phyloP scores from a whole-genome alignment of 2,329 filamentous ascomycete species.

The Venturiaceae sp. region DNA sequence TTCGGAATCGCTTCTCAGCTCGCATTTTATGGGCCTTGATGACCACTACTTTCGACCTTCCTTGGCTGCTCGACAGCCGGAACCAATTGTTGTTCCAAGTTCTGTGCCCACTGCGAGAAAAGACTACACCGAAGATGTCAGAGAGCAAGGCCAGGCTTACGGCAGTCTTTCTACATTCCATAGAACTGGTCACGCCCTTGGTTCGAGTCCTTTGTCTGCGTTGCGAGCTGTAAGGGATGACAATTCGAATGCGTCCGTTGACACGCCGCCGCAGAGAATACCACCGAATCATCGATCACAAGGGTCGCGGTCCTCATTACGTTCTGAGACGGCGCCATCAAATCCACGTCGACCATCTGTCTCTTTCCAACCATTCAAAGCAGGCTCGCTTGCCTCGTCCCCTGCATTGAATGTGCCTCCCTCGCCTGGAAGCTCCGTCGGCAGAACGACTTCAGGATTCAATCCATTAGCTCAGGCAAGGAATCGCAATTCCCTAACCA shows the following conservation, averaged over 20 bases:
- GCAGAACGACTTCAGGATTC: constrained; percentile 10
- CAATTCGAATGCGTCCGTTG: constrained; percentile 39
- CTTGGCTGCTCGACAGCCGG: constrained; percentile 43
- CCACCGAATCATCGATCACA: constrained; percentile 36
- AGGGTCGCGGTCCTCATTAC: constrained; percentile 38
- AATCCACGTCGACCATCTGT: constrained; percentile 66
- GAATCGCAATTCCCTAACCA: constrained; percentile 61
- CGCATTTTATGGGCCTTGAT: constrained; percentile 84
- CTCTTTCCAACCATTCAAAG: constrained; percentile 93
- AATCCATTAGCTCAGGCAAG: constrained; percentile 37
- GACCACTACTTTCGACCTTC: constrained; percentile 81
- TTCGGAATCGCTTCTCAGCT: constrained; percentile 81
- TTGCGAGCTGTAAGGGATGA: constrained; percentile 4
- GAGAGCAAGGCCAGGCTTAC: constrained; percentile 69
- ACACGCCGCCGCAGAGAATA: constrained; percentile 41
- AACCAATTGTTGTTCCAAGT: constrained; percentile 46
- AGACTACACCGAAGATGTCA: constrained; percentile 34
- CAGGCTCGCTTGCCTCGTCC: constrained; percentile 85
- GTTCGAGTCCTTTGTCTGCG: constrained; percentile 57
- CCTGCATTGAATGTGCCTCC: constrained; percentile 47
- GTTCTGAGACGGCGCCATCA: constrained; percentile 38
- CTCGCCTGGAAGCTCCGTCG: constrained; percentile 39
- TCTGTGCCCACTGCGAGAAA: constrained; percentile 58
- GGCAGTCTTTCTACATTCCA: constrained; percentile 86
- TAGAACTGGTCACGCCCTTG: constrained; percentile 61